Base-by-base conservation (phyloP, 1,139 yeast species). In the Candida sp. region DNA sequence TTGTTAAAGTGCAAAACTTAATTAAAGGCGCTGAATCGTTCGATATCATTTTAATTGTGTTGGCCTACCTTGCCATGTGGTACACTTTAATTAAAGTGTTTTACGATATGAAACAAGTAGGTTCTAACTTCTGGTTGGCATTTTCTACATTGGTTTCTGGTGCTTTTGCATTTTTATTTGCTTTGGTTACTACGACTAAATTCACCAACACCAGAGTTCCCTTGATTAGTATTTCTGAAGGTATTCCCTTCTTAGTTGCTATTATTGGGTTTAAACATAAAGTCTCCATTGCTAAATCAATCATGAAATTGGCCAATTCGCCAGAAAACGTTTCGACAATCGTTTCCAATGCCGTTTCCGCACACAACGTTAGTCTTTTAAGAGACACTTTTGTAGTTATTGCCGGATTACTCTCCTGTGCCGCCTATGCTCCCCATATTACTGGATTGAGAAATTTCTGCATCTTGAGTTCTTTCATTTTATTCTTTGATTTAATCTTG, bases 241-340 rank as follows among this genome's bases (percentile, higher is more conserved):
- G 98, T 9, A 70, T 93, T 41, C 99, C 99, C 22, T 93, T 93
- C 64, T 75, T 93, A 56, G 96, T 91, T 21, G 93, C 96, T 22
- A 84, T 91, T 7, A 82, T 93, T 57, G 99, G 99, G 1, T 93
- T 93, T 67, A 91, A 90, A 58, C 89, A 88, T 63, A 90, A 93
- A 58, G 80, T 89, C 23, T 75, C 83, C 25, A 77, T 91, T 52
- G 87, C 97, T 1, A 74, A 83, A 25, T 76, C 81, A 42, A 84
- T 86, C 33, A 64, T 84, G 57, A 63, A 64, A 44, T 29, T 37
- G 23, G 71, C 71, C 43, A 66, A 74, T 40, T 51, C 65, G 11
- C 57, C 66, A 15, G 56, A 58, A 35, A 80, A 77, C 46, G 79
- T 73, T 35, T 65, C 70, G 36, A 62, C 70, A 33, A 70, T 77